Conservation (phyloP, 495 filamentous ascomycete genomes). For the Penicillium simplicissimum region DNA sequence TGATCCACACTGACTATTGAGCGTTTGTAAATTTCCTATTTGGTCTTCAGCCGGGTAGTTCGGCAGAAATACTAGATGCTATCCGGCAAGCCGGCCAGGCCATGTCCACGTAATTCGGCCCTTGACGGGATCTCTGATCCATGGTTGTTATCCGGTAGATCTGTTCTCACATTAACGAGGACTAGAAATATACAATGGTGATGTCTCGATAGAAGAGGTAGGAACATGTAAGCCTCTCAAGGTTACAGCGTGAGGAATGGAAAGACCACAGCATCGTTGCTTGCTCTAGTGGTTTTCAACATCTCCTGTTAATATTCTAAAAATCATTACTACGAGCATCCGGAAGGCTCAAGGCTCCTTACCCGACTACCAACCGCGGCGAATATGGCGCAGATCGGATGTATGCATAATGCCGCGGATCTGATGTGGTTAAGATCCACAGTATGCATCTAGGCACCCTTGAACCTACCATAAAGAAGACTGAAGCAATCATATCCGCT, state of each 20-base stretch:
- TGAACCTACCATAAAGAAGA: not conserved
- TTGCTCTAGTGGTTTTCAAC: not conserved
- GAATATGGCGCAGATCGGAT: not conserved
- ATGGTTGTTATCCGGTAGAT: not conserved
- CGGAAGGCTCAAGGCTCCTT: not conserved
- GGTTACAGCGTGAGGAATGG: not conserved
- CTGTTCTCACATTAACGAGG: not conserved
- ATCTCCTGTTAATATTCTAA: not conserved
- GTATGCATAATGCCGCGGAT: not conserved
- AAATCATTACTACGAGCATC: not conserved
- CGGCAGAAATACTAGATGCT: not conserved
- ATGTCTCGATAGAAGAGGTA: not conserved
- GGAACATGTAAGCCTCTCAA: not conserved
- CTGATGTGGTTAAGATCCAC: not conserved
- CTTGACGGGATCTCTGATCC: not conserved
- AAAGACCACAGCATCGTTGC: not conserved
- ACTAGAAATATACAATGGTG: not conserved
- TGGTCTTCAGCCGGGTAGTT: not conserved
- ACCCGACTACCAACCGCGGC: not conserved
- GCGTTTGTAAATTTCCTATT: not conserved
- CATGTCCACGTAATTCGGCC: not conserved
- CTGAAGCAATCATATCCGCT: not conserved
- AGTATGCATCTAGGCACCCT: not conserved
- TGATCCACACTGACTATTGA: not conserved
- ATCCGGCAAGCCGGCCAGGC: not conserved